phyloP scores from a whole-genome alignment of 2,329 filamentous ascomycete species.

The Tricladium varicosporioides region DNA sequence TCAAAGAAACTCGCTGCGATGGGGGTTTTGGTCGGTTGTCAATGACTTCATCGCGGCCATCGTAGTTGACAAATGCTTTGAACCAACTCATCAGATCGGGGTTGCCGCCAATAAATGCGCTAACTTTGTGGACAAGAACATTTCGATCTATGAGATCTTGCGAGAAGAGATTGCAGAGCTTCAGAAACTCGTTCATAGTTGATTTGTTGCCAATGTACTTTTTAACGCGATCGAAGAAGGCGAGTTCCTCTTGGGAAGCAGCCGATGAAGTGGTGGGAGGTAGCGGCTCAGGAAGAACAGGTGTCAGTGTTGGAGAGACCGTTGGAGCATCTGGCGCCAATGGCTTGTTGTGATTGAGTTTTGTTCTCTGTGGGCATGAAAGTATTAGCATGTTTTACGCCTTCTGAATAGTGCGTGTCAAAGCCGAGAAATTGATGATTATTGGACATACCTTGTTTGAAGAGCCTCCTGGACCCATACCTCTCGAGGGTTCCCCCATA shows the following conservation, averaged over 20 bases:
- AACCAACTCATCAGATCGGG: conserved; percentile 87
- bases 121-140: conserved; percentile 77
- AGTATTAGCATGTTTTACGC: conserved; percentile 8
- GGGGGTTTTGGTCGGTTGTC: conserved; percentile 76
- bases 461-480: conserved; percentile 32
- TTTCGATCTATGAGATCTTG: conserved; percentile 88
- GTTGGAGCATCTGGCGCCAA: conserved; percentile 28
- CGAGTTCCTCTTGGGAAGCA: conserved; percentile 81
- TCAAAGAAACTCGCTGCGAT: conserved; percentile 81
- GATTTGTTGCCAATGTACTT: conserved; percentile 93
- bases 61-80: conserved; percentile 77
- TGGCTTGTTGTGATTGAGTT: conserved; percentile 64
- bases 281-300: conserved; percentile 82
- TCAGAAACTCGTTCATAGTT: conserved; percentile 92
- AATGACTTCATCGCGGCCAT: conserved; percentile 73
- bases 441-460: conserved; percentile 48
- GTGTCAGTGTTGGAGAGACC: conserved; percentile 82
- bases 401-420: not conserved
- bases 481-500: conserved; percentile 30
- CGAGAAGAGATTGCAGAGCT: conserved; percentile 93
- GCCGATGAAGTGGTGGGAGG: conserved; percentile 70
- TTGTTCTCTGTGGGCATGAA: conserved; percentile 53
- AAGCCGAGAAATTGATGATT: not conserved
- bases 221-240: conserved; percentile 95
- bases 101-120: conserved; percentile 83